Evolutionary conservation across 2,329 filamentous ascomycete species (phyloP), one percentile per base, ranked within the genome.

Genomic region (Diatrype stigma): DNA sequence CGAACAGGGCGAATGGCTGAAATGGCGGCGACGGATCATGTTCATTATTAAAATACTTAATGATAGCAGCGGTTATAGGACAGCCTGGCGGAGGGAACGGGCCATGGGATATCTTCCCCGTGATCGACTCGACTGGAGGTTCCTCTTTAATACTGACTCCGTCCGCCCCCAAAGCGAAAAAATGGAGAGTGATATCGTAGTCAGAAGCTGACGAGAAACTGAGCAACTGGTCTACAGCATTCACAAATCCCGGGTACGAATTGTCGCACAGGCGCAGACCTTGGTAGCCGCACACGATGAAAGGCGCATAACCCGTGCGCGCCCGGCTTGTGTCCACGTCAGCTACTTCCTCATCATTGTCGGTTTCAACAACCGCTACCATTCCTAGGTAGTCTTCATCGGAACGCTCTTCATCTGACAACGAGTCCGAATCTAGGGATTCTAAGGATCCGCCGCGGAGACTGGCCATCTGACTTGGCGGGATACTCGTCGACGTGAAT

Each of bases 181-280:
- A 30, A 34, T 62, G 53, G 17, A 62, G 10, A 8, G 52, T 54
- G 37, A 63, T 45, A 2, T n/a, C 42, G 26, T 51, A 55, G 46
- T 62, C 52, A 26, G 48, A 38, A 3, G 16, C 14, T 1, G 51
- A 11, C 37, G 23, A 42, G 16, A 54, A 48, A 21, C 56, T 54
- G 4, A 60, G 42, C 10, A 64, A 42, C 14, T 35, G 38, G 22
- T 63, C 58, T 12, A 54, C 49, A 10, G 47, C 50, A 12, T 4
- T 1, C 2, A 60, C 51, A 17, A 63, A 60, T 12, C 45, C 23
- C 1, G 16, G 3, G 38, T 51, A 55, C 2, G 28, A 8, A 7
- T 35, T 6, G 2, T 2, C 11, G 47, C 35, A 8, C 7, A 40
- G 32, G 37, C 26, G 28, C 35, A 52, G 7, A 26, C 62, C 53